Base-by-base conservation (phyloP, 257 asterid genomes). In the Anisodus tanguticus region DNA sequence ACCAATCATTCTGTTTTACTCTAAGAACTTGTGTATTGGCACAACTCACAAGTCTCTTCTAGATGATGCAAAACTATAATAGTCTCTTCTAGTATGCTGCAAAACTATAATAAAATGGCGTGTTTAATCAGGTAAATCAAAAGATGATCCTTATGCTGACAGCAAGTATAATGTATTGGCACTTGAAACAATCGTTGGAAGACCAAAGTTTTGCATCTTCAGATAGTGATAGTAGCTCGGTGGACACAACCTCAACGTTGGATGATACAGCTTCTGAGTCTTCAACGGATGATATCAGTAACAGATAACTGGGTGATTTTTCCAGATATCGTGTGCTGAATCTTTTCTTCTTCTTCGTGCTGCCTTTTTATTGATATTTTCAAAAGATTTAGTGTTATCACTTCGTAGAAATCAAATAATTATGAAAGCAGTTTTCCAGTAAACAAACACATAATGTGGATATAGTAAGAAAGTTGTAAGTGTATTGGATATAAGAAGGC, bases 191-290 rank as follows among this genome's bases (percentile, higher is more conserved):
- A 82, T 90, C 90, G 4, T 59, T 58, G 37, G 90, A 90, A 58
- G 88, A 83, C 77, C 87, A 81, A 51, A 79, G 70, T 47, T 70
- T 80, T 17, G 83, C 68, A 68, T 85, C 89, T 60, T 87, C 91
- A 0, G 91, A 89, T 79, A 84, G 87, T 31, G 91, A 89, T 68
- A 68, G 82, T 12, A 87, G 91, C 87, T 69, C 81, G 16, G 74
- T 81, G 43, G 87, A 92, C 55, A 86, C 97, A 8, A 85, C 90
- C 84, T 89, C 93, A 45, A 89, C 93, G 15, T 63, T 84, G 82
- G 95, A 91, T 37, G 99, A 95, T 87, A 91, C 97, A 45, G 93
- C 98, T 81, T 95, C 99, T 6, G 97, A 94, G 85, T 92, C 98
- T 84, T 93, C 99, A 10, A 69, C 87, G 8, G 98, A 93, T 82